These are phyloP conservation scores for Euryodendron excelsum DNA, from an alignment of 148 eudicot species.

Conservation along the genomic window DNA sequence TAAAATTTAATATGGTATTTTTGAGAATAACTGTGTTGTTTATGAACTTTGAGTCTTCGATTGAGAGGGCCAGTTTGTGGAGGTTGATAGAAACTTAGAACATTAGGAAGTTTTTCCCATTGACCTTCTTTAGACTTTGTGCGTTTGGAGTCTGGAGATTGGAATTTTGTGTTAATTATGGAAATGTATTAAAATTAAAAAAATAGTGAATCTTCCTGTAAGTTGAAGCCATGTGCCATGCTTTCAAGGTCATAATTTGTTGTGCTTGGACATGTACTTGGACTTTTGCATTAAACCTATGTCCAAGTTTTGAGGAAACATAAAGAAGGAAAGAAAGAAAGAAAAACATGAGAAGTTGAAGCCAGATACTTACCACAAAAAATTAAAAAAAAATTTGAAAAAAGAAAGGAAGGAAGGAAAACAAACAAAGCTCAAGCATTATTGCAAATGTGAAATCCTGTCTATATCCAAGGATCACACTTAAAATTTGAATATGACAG, in stretches of 20 bases:
- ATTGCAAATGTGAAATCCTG: neutral
- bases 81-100: neutral
- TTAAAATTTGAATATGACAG: neutral
- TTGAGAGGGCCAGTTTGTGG: neutral
- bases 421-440: neutral
- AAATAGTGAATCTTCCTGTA: neutral
- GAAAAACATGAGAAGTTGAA: too few relatives aligned
- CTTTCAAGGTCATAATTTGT: neutral
- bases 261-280: neutral
- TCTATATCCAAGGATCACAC: neutral
- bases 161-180: neutral
- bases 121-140: neutral
- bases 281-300: too few relatives aligned
- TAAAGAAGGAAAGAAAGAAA: too few relatives aligned
- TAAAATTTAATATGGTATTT: neutral
- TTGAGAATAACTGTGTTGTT: neutral
- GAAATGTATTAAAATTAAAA: neutral
- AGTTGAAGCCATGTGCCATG: neutral
- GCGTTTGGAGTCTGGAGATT: neutral
- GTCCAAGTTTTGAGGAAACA: too few relatives aligned
- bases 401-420: too few relatives aligned
- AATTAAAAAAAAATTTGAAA: too few relatives aligned
- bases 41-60: neutral
- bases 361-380: too few relatives aligned
- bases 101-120: neutral